phyloP scores from a whole-genome alignment of 2,329 filamentous ascomycete genomes.

The Pleoardoris graminearum region DNA sequence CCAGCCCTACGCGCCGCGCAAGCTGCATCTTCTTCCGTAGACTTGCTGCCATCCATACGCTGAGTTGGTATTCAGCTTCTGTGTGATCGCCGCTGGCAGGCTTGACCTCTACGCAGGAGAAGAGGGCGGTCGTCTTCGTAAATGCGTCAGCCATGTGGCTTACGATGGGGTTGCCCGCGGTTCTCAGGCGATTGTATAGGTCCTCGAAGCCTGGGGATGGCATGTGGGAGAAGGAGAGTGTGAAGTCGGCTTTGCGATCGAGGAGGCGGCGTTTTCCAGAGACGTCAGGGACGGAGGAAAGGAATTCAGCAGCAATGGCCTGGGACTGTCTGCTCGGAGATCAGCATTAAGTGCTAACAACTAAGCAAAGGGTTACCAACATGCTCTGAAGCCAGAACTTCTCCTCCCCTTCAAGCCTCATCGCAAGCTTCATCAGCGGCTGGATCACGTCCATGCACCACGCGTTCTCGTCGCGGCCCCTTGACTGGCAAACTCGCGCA shows the following conservation, averaged over 20 bases:
- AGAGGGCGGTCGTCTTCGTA: slow-evolving; percentile 23
- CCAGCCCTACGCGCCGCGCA: slow-evolving; percentile 16
- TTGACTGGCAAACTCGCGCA: slow-evolving; percentile 9
- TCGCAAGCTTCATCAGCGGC: slow-evolving; percentile 15
- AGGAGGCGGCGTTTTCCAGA: slow-evolving; percentile 19
- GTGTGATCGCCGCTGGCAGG: slow-evolving; percentile 17
- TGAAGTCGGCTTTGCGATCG: slow-evolving; percentile 24
- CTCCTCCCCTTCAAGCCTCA: slow-evolving; percentile 14
- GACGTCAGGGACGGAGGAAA: slow-evolving; percentile 13
- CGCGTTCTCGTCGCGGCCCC: slow-evolving; percentile 17
- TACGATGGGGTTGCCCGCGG: slow-evolving; percentile 11
- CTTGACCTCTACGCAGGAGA: slow-evolving; percentile 24
- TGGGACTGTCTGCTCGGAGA: not conserved
- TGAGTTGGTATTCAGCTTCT: slow-evolving; percentile 26
- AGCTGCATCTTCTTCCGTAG: slow-evolving; percentile 26
- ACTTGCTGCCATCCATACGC: slow-evolving; percentile 26
- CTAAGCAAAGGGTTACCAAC: slow-evolving; percentile 11
- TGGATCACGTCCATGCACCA: slow-evolving; percentile 17
- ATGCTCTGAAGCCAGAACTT: slow-evolving; percentile 19
- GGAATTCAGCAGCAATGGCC: slow-evolving; percentile 13
- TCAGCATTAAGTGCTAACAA: slow-evolving; percentile 10
- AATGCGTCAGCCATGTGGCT: slow-evolving; percentile 22
- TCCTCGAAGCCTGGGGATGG: slow-evolving; percentile 17
- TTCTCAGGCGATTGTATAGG: slow-evolving; percentile 17
- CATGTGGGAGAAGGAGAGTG: slow-evolving; percentile 23